Evolutionary conservation across 2,329 filamentous ascomycete genomes (phyloP).

Genomic region (Zalaria obscura): DNA sequence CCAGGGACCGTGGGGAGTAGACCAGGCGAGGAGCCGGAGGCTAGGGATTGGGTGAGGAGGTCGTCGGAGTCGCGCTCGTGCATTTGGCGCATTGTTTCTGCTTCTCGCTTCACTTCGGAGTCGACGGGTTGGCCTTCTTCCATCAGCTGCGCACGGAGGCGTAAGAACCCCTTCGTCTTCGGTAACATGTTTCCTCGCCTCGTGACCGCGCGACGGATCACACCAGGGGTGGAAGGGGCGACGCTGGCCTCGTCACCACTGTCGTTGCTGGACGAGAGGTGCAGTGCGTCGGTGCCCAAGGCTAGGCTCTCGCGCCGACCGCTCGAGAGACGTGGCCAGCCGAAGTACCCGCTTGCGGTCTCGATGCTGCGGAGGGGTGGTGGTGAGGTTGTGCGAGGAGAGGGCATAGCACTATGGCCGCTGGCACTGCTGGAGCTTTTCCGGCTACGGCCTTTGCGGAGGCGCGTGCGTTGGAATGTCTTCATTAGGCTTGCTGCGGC

Average conservation of each 20-base stretch:
- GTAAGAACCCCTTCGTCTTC: constrained; percentile 90
- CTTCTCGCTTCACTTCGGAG: constrained; percentile 76
- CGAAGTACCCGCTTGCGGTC: constrained; percentile 25
- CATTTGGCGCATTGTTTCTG: constrained; percentile 90
- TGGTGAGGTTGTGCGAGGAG: constrained; percentile 61
- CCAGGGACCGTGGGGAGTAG: constrained; percentile 44
- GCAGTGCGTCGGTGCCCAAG: constrained; percentile 76
- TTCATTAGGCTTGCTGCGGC: constrained; percentile 66
- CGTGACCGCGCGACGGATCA: constrained; percentile 71
- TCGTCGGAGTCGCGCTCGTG: constrained; percentile 60
- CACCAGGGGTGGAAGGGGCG: constrained; percentile 45
- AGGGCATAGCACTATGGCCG: constrained; percentile 54
- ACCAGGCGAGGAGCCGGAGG: constrained; percentile 54
- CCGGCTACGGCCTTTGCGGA: constrained; percentile 38
- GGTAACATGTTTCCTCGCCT: constrained; percentile 81
- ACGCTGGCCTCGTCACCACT: constrained; percentile 53
- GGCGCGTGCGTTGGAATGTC: constrained; percentile 55
- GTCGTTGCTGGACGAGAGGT: constrained; percentile 67
- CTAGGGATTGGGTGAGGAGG: constrained; percentile 22
- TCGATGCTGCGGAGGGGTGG: constrained; percentile 46
- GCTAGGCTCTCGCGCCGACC: constrained; percentile 72
- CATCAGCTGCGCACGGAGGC: constrained; percentile 75
- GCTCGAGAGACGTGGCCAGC: constrained; percentile 24
- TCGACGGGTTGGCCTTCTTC: constrained; percentile 84
- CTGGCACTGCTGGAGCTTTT: constrained; percentile 49